Percentiles rank a stretch among this genome's conserved stretches.
These are phyloP conservation scores for Astragalus glycyphyllos DNA, from an alignment of 306 rosid species.

Conservation along the genomic window DNA sequence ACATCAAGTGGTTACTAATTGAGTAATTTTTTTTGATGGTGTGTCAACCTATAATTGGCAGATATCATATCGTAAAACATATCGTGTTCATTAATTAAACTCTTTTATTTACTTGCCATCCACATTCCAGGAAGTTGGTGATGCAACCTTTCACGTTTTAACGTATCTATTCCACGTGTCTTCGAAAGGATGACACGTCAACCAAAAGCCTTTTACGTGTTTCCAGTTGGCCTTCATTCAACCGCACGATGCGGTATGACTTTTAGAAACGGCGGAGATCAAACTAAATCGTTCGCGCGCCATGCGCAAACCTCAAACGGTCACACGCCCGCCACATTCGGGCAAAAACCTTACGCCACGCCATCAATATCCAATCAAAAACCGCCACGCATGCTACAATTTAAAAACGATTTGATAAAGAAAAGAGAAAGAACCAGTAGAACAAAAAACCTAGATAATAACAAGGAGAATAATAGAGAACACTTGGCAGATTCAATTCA, in stretches of 20 bases:
- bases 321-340: conserved; percentile 43
- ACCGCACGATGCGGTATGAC: neutral
- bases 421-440: too few species aligned
- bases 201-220: conserved; percentile 1
- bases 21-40: too few species aligned
- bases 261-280: conserved; percentile 3
- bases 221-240: neutral
- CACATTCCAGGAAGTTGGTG: too few species aligned
- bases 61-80: too few species aligned
- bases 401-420: neutral
- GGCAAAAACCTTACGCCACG: conserved; percentile 38
- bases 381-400: conserved; percentile 33
- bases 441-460: too few species aligned
- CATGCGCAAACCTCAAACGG: conserved; percentile 15
- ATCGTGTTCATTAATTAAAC: too few species aligned
- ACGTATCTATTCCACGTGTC: neutral
- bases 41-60: too few species aligned
- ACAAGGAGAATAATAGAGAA: neutral
- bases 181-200: neutral
- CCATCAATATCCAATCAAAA: conserved; percentile 34
- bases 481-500: neutral
- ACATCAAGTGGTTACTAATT: too few species aligned
- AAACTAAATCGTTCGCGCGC: conserved; percentile 16
- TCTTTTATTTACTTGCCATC: too few species aligned
- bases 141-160: too few species aligned